phyloP scores from a whole-genome alignment of 2,329 filamentous ascomycete species.

The Penicillium sp. region DNA sequence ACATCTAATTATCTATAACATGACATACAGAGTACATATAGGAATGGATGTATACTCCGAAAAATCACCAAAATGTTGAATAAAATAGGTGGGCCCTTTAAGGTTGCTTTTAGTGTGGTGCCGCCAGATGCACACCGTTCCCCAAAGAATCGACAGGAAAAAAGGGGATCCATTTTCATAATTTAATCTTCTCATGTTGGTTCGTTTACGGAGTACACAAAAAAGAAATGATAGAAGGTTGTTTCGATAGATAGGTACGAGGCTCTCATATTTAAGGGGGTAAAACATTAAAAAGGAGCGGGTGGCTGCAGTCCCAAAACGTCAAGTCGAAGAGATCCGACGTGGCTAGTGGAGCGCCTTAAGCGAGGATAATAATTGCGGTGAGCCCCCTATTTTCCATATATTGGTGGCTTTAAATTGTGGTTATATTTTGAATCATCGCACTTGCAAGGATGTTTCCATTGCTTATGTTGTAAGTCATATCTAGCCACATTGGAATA shows the following conservation, averaged over 20 bases:
- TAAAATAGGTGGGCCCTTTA: conserved; percentile 15
- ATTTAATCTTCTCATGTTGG: not conserved
- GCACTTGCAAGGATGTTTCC: not conserved
- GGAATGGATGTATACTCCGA: too few relatives aligned
- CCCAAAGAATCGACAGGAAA: conserved; percentile 4
- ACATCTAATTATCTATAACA: too few relatives aligned
- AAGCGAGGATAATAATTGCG: conserved; percentile 19
- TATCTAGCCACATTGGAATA: too few relatives aligned
- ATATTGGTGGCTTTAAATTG: conserved; percentile 1
- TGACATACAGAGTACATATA: too few relatives aligned
- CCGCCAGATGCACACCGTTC: conserved; percentile 22
- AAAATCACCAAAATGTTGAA: conserved; percentile 1
- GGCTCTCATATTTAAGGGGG: not conserved
- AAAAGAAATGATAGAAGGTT: not conserved
- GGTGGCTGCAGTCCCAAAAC: conserved; percentile 42
- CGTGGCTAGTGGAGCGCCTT: conserved; percentile 21
- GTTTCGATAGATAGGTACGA: conserved; percentile 2
- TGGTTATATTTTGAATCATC: not conserved
- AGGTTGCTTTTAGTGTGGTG: conserved; percentile 25
- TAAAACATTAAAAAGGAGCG: conserved; percentile 44
- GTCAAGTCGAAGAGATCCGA: conserved; percentile 14
- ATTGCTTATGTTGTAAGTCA: too few relatives aligned
- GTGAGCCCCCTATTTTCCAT: conserved; percentile 13
- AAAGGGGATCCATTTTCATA: not conserved
- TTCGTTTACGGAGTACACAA: not conserved